phyloP scores from a whole-genome alignment of 352 stramenopile genomes.

The Pilasporangium apinafurcum region DNA sequence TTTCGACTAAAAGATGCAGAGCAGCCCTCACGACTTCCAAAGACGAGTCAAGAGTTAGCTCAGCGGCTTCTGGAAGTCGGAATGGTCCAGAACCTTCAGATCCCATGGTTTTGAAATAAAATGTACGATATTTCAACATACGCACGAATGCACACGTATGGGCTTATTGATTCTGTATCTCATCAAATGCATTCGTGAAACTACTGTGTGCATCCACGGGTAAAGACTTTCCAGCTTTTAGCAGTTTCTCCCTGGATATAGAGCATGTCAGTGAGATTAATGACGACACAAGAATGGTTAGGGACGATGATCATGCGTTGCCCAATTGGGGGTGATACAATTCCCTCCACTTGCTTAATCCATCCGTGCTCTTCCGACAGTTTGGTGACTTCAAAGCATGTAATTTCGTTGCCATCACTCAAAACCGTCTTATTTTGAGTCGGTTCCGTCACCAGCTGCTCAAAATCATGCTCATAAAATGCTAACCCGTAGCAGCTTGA shows the following conservation, averaged over 20 bases:
- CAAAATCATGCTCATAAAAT: conserved; percentile 67
- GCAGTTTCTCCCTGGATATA: conserved; percentile 38
- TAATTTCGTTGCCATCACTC: conserved; percentile 22
- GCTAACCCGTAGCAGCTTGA: conserved; percentile 51
- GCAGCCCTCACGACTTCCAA: conserved; percentile 20
- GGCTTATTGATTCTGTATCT: too few species aligned
- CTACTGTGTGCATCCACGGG: conserved; percentile 53
- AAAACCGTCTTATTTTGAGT: conserved; percentile 28
- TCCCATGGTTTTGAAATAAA: conserved; percentile 62
- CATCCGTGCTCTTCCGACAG: conserved; percentile 75
- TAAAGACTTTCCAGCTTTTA: conserved; percentile 50
- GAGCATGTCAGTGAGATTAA: conserved; percentile 61
- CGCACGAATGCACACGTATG: too few species aligned
- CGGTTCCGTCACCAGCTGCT: conserved; percentile 37
- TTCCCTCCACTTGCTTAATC: conserved; percentile 48
- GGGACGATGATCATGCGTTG: conserved; percentile 53
- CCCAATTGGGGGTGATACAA: conserved; percentile 39
- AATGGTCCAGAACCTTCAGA: conserved; percentile 18
- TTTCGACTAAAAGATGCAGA: conserved; percentile 35
- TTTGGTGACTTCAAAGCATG: conserved; percentile 64
- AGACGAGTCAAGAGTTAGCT: conserved; percentile 19
- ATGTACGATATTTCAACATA: not conserved
- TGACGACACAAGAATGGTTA: conserved; percentile 62
- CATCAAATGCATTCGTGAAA: not conserved
- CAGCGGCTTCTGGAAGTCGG: conserved; percentile 11